Base-by-base conservation (phyloP, 2,329 filamentous ascomycete genomes). In the Pseudocercospora macadamiae region DNA sequence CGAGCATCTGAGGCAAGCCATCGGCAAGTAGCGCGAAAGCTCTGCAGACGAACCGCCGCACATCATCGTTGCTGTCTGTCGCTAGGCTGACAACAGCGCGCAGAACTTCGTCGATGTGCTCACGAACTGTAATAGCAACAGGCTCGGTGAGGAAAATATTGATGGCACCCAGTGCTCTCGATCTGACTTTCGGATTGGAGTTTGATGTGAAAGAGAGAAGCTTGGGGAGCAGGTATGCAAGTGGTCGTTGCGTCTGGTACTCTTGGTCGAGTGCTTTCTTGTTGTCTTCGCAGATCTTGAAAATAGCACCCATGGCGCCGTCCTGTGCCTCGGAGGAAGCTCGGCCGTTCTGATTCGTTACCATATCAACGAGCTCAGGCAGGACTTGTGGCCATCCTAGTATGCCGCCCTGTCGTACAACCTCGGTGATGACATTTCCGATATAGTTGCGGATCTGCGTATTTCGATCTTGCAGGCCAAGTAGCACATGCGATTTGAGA, bases 211-310 rank as follows among this genome's bases (percentile, higher is more conserved):
- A 95, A 57, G 93, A 85, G 66, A 99, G 86, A 61, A 99, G 83
- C 76, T 96, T 93, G 9, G 95, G 95, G 51, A 97, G 88, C 45
- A 99, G 86, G 68, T 92, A 89, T 73, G 89, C 89, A 60, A 97
- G 84, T 1, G 95, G 95, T 57, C 92, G 85, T 75, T 97, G 89
- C 61, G 92, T 91, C 71, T 92, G 87, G 73, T 96, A 91, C 64
- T 96, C 91, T 68, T 88, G 87, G 76, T 96, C 91, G 54, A 99
- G 80, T 59, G 91, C 82, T 72, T 89, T 91, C 70, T 86, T 88
- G 77, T 96, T 97, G 77, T 99, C 95, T 76, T 99, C 95, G 76
- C 95, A 99, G 62, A 99, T 93, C 80, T 97, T 97, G 73, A 89
- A 81, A 75, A 99, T 82, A 48, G 95, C 93, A 49, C 90, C 86